Evolutionary conservation across 352 stramenopile species (phyloP), one percentile per base, ranked within the genome.

Genomic region (Phytophthora aleatoria): DNA sequence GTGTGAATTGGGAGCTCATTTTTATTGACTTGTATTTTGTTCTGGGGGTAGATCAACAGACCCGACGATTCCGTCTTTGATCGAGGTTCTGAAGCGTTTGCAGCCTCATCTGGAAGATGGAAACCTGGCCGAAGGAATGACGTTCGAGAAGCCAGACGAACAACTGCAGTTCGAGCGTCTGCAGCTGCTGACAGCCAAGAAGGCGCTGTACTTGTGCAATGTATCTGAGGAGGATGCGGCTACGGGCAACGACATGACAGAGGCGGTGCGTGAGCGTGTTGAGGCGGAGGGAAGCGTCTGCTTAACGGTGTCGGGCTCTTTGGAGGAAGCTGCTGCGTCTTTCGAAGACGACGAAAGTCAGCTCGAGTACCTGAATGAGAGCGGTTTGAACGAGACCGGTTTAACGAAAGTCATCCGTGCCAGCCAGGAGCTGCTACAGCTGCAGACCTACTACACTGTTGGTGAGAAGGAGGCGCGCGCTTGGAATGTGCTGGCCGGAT

Each of bases 381-480:
- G 78, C 53, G 85, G 83, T 3, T 66, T 96, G 24, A 67, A 64
- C 4, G 85, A 95, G 50, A 96, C 85, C 3, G 88, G 85, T 24
- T 73, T 95, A 27, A 93, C 83, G 15, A 81, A 90, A 54, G 82
- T 98, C 26, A 96, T 98, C 51, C 85, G 83, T 28, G 85, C 83
- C 4, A 94, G 83, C 31, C 98, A 99, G 73, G 84, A 98, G 35
- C 86, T 98, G 42, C 74, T 99, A 36, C 83, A 98, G 55, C 72
- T 99, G 38, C 89, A 98, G 66, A 99, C 93, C 0, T 99, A 99
- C 83, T 99, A 98, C 79, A 99, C 97, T 3, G 83, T 95, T 24
- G 88, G 88, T 15, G 77, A 88, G 48, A 93, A 92, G 63, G 88
- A 96, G 45, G 83, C 86, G 9, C 83, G 88, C 24, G 88, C 86